phyloP scores from a whole-genome alignment of 148 eudicot genomes.

The Linanthus parryae region DNA sequence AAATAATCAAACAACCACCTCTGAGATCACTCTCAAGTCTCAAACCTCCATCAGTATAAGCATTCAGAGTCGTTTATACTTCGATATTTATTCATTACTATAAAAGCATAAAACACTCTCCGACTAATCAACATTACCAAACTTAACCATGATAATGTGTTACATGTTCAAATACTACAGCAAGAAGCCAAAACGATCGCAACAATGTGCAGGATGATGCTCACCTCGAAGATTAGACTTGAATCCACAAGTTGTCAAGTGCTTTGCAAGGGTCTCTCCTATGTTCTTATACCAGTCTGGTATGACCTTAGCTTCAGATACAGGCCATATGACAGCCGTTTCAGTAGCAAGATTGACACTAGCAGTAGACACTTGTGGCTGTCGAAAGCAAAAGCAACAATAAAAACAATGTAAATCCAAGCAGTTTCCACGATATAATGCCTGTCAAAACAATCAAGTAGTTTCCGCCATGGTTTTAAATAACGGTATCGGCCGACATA shows the following conservation, averaged over 20 bases:
- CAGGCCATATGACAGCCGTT: conserved; percentile 91
- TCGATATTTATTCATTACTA: no score
- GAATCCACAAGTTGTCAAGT: conserved; percentile 85
- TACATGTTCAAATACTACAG: background rate
- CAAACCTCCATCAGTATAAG: no score
- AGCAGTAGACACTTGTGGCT: conserved; percentile 94
- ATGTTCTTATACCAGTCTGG: conserved; percentile 64
- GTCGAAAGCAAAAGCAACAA: conserved; percentile 15
- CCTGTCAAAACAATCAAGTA: background rate
- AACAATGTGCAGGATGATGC: background rate
- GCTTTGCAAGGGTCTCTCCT: conserved; percentile 80
- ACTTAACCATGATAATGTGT: no score
- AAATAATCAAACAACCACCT: no score
- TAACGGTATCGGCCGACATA: background rate
- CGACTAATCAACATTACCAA: no score
- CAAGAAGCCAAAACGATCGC: background rate
- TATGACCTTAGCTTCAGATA: conserved; percentile 57
- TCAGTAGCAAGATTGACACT: conserved; percentile 84
- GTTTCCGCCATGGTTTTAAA: background rate
- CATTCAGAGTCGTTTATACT: no score
- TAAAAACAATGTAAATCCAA: background rate
- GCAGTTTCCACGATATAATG: background rate
- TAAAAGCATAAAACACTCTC: no score
- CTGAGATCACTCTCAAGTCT: no score
- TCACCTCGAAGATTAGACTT: conserved; percentile 74